Evolutionary conservation across 1,284 basidiomycete genomes (phyloP).

Genomic region (Papiliotrema laurentii): DNA sequence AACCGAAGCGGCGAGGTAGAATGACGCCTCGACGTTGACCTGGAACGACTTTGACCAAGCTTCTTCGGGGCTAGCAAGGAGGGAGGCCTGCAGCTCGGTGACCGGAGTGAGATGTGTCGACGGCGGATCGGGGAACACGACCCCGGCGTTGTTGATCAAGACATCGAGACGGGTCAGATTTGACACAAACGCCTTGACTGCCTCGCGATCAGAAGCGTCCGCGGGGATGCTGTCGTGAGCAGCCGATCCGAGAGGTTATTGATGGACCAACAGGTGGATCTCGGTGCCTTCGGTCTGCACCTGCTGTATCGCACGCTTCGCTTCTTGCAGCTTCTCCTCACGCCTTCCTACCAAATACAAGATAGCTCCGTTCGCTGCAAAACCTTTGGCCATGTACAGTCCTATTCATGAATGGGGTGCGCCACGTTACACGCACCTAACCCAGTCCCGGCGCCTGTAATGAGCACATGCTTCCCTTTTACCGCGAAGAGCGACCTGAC

Average conservation of each 20-base stretch:
- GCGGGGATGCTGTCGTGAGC: constrained; percentile 8
- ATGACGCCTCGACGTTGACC: constrained; percentile 20
- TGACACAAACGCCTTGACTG: constrained; percentile 8
- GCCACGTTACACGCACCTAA: constrained; percentile 9
- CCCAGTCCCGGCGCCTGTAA: constrained; percentile 25
- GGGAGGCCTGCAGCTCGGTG: constrained; percentile 17
- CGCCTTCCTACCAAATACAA: constrained; percentile 19
- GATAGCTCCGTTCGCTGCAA: constrained; percentile 20
- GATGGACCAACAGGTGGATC: constrained; percentile 9
- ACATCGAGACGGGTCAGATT: constrained; percentile 14
- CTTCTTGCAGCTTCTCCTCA: constrained; percentile 16
- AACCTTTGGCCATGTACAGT: constrained; percentile 26
- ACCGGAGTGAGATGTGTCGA: constrained; percentile 16
- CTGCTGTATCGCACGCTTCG: constrained; percentile 8
- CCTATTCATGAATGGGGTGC: constrained; percentile 4
- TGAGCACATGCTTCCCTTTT: constrained; percentile 19
- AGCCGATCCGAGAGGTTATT: neutral
- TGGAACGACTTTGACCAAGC: constrained; percentile 20
- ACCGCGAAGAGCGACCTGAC: constrained; percentile 15
- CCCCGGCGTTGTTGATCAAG: constrained; percentile 24
- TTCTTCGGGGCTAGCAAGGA: constrained; percentile 14
- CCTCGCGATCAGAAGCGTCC: constrained; percentile 15
- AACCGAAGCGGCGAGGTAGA: constrained; percentile 16
- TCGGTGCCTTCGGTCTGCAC: constrained; percentile 10
- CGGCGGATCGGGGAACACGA: constrained; percentile 19